Evolutionary conservation across 2,329 filamentous ascomycete species (phyloP).

Genomic region (Paramyrothecium sp.): DNA sequence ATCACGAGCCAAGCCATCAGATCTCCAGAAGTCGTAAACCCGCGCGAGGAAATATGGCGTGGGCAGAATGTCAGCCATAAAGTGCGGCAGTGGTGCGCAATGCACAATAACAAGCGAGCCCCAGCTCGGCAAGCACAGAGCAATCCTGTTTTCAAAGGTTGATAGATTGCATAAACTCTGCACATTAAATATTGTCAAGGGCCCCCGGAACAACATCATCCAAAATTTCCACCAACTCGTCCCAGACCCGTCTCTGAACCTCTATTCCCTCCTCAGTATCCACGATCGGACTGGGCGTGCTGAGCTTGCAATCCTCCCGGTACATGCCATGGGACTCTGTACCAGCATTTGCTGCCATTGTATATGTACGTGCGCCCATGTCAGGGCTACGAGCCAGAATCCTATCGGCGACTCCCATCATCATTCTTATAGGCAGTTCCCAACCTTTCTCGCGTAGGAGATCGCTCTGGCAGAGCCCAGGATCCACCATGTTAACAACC

Average conservation of each 20-base stretch:
- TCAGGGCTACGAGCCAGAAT: slow-evolving; percentile 37
- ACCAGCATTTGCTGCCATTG: slow-evolving; percentile 32
- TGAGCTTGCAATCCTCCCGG: slow-evolving; percentile 30
- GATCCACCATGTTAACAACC: slow-evolving; percentile 48
- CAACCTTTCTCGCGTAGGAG: slow-evolving; percentile 33
- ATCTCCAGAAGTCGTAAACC: too few relatives aligned
- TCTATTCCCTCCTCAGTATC: slow-evolving; percentile 32
- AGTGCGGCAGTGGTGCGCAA: too few relatives aligned
- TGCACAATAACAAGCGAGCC: not conserved
- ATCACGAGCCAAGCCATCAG: too few relatives aligned
- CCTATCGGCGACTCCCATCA: slow-evolving; percentile 26
- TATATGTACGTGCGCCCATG: slow-evolving; percentile 41
- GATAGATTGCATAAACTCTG: too few relatives aligned
- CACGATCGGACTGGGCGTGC: slow-evolving; percentile 32
- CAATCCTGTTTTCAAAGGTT: not conserved
- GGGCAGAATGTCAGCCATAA: too few relatives aligned
- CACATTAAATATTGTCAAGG: not conserved
- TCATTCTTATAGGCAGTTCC: not conserved
- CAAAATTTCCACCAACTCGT: slow-evolving; percentile 36
- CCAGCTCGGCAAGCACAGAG: not conserved
- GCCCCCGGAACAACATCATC: not conserved
- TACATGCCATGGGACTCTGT: slow-evolving; percentile 43
- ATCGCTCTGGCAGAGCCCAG: slow-evolving; percentile 48
- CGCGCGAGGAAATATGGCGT: too few relatives aligned
- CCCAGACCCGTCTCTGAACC: slow-evolving; percentile 37